phyloP scores from a whole-genome alignment of 768 basidiomycete genomes.

The Hemileccinum impolitum region DNA sequence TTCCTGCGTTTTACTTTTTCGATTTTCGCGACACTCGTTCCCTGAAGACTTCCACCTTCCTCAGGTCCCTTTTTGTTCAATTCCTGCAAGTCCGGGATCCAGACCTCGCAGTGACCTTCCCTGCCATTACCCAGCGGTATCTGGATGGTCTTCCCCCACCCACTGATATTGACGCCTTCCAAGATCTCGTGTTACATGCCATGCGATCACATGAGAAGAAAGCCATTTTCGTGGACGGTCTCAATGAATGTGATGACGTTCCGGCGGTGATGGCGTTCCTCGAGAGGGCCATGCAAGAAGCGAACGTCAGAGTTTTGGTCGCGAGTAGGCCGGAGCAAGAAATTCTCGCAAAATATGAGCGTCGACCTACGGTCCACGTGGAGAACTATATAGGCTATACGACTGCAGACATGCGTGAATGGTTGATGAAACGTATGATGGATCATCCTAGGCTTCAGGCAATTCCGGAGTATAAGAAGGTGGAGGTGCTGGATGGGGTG shows the following conservation, averaged over 20 bases:
- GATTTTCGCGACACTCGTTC: slow-evolving; percentile 27
- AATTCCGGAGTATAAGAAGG: slow-evolving; percentile 21
- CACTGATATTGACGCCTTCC: slow-evolving; percentile 7
- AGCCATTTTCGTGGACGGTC: slow-evolving; percentile 22
- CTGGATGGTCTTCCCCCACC: slow-evolving; percentile 20
- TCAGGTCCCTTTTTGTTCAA: slow-evolving; percentile 25
- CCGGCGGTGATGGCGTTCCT: slow-evolving; percentile 19
- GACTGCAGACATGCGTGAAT: slow-evolving; percentile 21
- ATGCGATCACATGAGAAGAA: slow-evolving; percentile 23
- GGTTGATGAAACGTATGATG: slow-evolving; percentile 25
- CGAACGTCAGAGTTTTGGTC: slow-evolving; percentile 22
- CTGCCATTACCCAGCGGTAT: slow-evolving; percentile 14
- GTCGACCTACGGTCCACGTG: slow-evolving; percentile 19
- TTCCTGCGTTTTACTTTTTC: slow-evolving; percentile 27
- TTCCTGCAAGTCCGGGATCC: slow-evolving; percentile 24
- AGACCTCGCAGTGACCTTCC: slow-evolving; percentile 19
- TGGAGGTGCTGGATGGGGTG: slow-evolving; percentile 18
- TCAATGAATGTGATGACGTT: slow-evolving; percentile 26
- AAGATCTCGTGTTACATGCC: slow-evolving; percentile 19
- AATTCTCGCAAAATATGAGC: slow-evolving; percentile 15
- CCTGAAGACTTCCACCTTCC: slow-evolving; percentile 12
- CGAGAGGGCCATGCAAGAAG: slow-evolving; percentile 20
- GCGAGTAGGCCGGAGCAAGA: slow-evolving; percentile 22
- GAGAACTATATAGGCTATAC: slow-evolving; percentile 21
- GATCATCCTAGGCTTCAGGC: slow-evolving; percentile 21